A percentile compares a stretch with the other conserved stretches of the same genome.
Evolutionary conservation across 1,139 yeast species (phyloP).

Genomic region (Pichia sp.): DNA sequence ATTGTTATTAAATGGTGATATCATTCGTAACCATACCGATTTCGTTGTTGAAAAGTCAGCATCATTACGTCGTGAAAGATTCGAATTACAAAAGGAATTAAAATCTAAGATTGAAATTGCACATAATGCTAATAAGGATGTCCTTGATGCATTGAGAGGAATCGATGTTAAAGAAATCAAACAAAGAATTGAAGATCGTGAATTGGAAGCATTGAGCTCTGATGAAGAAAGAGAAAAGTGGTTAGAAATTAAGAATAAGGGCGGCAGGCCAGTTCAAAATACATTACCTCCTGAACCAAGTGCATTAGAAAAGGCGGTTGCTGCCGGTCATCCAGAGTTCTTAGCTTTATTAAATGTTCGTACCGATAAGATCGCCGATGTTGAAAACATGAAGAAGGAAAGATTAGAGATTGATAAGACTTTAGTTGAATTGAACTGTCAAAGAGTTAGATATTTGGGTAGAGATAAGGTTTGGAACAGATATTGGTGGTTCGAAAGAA

Average conservation of each 20-base stretch:
- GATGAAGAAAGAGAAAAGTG: constrained; percentile 18
- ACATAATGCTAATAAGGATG: constrained; percentile 42
- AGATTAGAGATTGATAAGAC: constrained; percentile 54
- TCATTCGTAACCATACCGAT: constrained; percentile 67
- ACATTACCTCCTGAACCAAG: constrained; percentile 42
- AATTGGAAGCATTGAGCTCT: constrained; percentile 14
- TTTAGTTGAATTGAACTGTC: constrained; percentile 69
- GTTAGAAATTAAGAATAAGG: constrained; percentile 24
- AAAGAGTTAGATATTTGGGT: constrained; percentile 76
- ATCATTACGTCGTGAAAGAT: constrained; percentile 60
- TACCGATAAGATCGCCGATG: constrained; percentile 38
- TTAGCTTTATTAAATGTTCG: constrained; percentile 44
- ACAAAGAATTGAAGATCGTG: constrained; percentile 25
- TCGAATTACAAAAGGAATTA: constrained; percentile 65
- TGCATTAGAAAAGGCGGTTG: constrained; percentile 48
- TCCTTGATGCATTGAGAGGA: constrained; percentile 34
- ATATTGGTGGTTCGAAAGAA: constrained; percentile 95
- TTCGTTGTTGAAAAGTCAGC: constrained; percentile 66
- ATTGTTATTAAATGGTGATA: constrained; percentile 54
- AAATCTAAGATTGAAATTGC: constrained; percentile 51
- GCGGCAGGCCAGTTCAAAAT: constrained; percentile 33
- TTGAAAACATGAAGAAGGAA: constrained; percentile 45
- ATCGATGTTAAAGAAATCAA: constrained; percentile 27
- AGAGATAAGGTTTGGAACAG: constrained; percentile 80
- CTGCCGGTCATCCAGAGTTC: constrained; percentile 47